phyloP scores from a whole-genome alignment of 176 grass and related monocot genomes.

The Carex littledalei region DNA sequence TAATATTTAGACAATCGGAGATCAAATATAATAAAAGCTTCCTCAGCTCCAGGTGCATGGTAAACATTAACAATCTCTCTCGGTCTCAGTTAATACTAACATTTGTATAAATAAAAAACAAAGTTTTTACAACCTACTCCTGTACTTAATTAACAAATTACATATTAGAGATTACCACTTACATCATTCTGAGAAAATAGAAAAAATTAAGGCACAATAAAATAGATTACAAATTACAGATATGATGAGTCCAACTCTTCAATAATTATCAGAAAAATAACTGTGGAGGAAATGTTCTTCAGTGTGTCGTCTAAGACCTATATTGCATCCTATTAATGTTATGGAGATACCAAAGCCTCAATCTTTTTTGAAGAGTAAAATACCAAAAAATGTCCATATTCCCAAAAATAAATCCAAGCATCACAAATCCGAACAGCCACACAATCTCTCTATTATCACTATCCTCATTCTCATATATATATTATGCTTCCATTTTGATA shows the following conservation, averaged over 20 bases:
- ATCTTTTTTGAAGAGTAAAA: conserved; percentile 30
- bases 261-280: neutral
- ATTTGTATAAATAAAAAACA: too few relatives aligned
- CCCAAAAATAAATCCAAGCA: conserved; percentile 43
- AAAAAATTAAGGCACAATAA: too few relatives aligned
- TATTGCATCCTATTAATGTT: conserved; percentile 40
- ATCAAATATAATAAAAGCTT: too few relatives aligned
- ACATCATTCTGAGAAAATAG: too few relatives aligned
- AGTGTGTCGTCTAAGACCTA: conserved; percentile 13
- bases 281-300: neutral
- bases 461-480: neutral
- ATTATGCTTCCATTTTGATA: neutral
- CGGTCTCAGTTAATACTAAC: too few relatives aligned
- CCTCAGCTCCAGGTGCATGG: too few relatives aligned
- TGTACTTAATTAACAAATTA: too few relatives aligned
- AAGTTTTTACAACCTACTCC: too few relatives aligned
- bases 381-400: conserved; percentile 48
- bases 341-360: conserved; percentile 28
- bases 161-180: too few relatives aligned
- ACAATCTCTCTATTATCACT: neutral
- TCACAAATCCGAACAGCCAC: conserved; percentile 36
- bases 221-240: too few relatives aligned
- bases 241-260: neutral
- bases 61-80: too few relatives aligned
- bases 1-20: too few relatives aligned